Percentiles rank a stretch among this genome's conserved stretches.
Evolutionary conservation across 805 yeast species (phyloP).

Genomic region (Candida orba): DNA sequence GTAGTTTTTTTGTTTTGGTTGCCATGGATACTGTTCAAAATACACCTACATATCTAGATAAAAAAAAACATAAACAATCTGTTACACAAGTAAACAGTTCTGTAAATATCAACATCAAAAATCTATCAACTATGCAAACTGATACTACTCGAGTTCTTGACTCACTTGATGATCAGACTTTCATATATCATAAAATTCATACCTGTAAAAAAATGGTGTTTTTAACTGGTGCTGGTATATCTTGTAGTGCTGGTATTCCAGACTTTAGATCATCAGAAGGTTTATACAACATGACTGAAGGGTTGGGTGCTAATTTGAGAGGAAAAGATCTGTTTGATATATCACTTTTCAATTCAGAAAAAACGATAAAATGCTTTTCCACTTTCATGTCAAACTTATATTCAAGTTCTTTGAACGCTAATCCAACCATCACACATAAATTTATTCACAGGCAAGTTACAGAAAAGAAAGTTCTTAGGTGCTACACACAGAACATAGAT

Average conservation of each 20-base stretch:
- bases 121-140: not conserved
- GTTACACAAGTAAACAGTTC: not conserved
- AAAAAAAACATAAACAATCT: not conserved
- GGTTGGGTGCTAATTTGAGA: slow-evolving; percentile 37
- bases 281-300: slow-evolving; percentile 48
- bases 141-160: not conserved
- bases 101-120: not conserved
- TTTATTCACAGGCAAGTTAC: slow-evolving; percentile 44
- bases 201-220: slow-evolving; percentile 46
- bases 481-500: slow-evolving; percentile 95
- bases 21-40: not conserved
- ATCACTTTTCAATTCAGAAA: slow-evolving; percentile 63
- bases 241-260: slow-evolving; percentile 96
- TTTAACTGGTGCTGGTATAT: slow-evolving; percentile 93
- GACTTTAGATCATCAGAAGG: slow-evolving; percentile 87
- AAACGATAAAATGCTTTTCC: slow-evolving; percentile 68
- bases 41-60: too few relatives aligned
- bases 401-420: slow-evolving; percentile 52
- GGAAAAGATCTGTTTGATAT: slow-evolving; percentile 92
- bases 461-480: slow-evolving; percentile 61
- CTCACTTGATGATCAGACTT: slow-evolving; percentile 1
- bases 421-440: slow-evolving; percentile 78
- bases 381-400: slow-evolving; percentile 83
- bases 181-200: slow-evolving; percentile 20
- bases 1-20: too few relatives aligned